phyloP scores from a whole-genome alignment of 2,329 filamentous ascomycete genomes.

The Zalaria sp. region DNA sequence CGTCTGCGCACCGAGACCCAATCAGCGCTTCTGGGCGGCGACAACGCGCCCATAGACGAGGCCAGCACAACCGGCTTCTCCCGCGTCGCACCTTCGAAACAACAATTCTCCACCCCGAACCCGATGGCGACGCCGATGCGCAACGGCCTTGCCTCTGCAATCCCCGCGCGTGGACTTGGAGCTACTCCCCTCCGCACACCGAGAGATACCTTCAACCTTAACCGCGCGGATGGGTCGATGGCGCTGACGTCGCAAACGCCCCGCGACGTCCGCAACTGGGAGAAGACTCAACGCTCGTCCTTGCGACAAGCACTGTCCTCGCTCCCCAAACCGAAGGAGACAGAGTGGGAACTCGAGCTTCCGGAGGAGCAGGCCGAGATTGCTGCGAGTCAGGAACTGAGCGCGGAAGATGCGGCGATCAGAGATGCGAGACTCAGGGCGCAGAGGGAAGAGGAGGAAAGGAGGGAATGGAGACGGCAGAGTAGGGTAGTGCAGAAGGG shows the following conservation, averaged over 20 bases:
- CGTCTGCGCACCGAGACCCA: constrained; percentile 84
- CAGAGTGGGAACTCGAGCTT: constrained; percentile 85
- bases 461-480: constrained; percentile 62
- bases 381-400: constrained; percentile 32
- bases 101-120: constrained; percentile 81
- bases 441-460: constrained; percentile 47
- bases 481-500: constrained; percentile 83
- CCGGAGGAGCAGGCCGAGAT: constrained; percentile 66
- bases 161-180: constrained; percentile 48
- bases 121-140: constrained; percentile 84
- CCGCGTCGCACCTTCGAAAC: constrained; percentile 64
- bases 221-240: constrained; percentile 52
- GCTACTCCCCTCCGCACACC: constrained; percentile 81
- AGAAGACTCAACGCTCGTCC: constrained; percentile 53
- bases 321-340: constrained; percentile 83
- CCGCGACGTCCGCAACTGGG: constrained; percentile 56
- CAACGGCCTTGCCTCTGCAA: constrained; percentile 40
- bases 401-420: constrained; percentile 57
- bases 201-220: constrained; percentile 74
- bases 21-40: constrained; percentile 81
- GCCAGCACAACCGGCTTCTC: constrained; percentile 76
- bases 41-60: constrained; percentile 83
- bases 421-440: constrained; percentile 57
- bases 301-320: constrained; percentile 63
- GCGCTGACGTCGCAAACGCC: constrained; percentile 61